These are phyloP conservation scores for Tetragonia tetragonoides DNA, from an alignment of 148 eudicot species.

Conservation along the genomic window DNA sequence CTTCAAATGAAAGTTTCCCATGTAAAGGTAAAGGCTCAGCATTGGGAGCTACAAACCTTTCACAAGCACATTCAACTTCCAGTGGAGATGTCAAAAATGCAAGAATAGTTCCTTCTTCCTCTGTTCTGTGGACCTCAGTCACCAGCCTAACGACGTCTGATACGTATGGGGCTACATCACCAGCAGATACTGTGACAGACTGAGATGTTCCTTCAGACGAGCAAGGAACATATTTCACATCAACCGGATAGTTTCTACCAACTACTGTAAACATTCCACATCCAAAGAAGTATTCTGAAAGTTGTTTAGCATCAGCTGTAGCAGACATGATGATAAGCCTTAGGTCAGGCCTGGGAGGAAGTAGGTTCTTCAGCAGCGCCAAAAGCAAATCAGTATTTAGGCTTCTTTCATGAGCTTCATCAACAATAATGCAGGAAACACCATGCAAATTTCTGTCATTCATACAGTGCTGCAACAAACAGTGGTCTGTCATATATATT, in stretches of 20 bases:
- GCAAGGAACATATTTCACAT: slow-evolving; percentile 64
- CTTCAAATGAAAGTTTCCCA: slow-evolving; percentile 79
- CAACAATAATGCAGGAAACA: slow-evolving; percentile 80
- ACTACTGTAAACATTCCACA: slow-evolving; percentile 60
- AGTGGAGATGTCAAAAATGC: slow-evolving; percentile 85
- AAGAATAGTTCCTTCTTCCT: slow-evolving; percentile 74
- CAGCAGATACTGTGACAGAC: slow-evolving; percentile 19
- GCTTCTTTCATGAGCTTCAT: slow-evolving; percentile 98
- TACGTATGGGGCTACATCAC: slow-evolving; percentile 54
- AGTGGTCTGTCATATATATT: slow-evolving; percentile 83
- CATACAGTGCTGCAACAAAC: slow-evolving; percentile 87
- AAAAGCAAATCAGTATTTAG: slow-evolving; percentile 88
- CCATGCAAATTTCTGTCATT: slow-evolving; percentile 53
- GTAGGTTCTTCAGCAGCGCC: slow-evolving; percentile 66
- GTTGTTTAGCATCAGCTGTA: slow-evolving; percentile 79
- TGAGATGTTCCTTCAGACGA: slow-evolving; percentile 32
- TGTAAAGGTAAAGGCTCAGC: slow-evolving; percentile 70
- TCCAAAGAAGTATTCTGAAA: slow-evolving; percentile 72
- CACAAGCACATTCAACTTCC: slow-evolving; percentile 98
- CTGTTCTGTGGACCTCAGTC: slow-evolving; percentile 63
- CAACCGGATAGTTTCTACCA: slow-evolving; percentile 88
- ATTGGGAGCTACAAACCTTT: slow-evolving; percentile 39
- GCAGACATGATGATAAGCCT: slow-evolving; percentile 98
- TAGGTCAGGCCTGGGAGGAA: slow-evolving; percentile 57
- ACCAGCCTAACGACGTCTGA: slow-evolving; percentile 55